A percentile compares a stretch with the other conserved stretches of the same genome.
Conservation (phyloP, 208 protist genomes). For the Zelonia costaricensis region DNA sequence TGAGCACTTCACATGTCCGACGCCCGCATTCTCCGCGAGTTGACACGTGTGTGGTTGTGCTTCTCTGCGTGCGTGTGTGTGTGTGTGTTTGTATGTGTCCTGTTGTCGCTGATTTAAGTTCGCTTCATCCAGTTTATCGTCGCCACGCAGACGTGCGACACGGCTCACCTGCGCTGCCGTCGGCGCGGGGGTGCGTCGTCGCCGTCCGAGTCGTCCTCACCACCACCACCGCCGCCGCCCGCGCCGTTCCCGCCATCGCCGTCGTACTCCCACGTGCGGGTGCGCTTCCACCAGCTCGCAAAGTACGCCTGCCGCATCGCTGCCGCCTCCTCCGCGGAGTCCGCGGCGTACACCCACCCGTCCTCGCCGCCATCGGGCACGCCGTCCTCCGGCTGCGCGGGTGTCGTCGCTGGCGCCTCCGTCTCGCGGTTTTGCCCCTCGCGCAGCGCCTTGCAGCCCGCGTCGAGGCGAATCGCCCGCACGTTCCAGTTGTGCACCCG, state of each 20-base stretch:
- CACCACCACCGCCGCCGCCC: constrained; percentile 16
- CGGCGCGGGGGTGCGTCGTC: not conserved
- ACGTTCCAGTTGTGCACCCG: constrained; percentile 85
- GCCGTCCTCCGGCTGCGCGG: not conserved
- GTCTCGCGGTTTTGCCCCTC: constrained; percentile 38
- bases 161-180: not conserved
- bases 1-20: too few species aligned
- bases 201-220: constrained; percentile 13
- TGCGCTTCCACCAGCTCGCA: constrained; percentile 32
- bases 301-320: constrained; percentile 43
- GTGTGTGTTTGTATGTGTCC: not conserved
- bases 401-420: constrained; percentile 1
- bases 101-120: not conserved
- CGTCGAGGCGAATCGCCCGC: constrained; percentile 26
- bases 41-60: too few species aligned
- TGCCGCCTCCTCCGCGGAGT: constrained; percentile 32
- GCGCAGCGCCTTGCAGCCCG: constrained; percentile 34
- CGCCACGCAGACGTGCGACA: too few species aligned
- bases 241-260: not conserved
- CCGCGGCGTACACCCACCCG: constrained; percentile 71
- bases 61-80: not conserved
- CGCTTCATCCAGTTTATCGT: too few species aligned
- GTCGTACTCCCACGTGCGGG: constrained; percentile 45
- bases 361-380: constrained; percentile 44
- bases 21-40: too few species aligned